These are phyloP conservation scores for Albatrellus sp. DNA, from an alignment of 1,284 basidiomycete species.

Conservation along the genomic window DNA sequence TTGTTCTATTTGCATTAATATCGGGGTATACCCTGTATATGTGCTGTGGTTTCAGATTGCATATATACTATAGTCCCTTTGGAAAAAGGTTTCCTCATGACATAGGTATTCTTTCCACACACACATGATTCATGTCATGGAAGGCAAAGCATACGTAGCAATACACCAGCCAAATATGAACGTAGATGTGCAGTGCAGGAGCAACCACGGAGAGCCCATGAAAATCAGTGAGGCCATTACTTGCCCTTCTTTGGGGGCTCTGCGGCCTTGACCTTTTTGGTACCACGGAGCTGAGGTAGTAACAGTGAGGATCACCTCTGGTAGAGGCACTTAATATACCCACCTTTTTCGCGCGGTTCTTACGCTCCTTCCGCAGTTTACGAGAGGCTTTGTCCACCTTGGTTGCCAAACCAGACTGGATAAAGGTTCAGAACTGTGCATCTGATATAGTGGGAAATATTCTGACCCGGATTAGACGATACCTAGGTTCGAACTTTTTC, in stretches of 20 bases:
- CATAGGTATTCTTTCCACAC: conserved; percentile 15
- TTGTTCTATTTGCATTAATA: conserved; percentile 5
- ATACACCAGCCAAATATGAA: conserved; percentile 24
- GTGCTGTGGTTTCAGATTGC: no score
- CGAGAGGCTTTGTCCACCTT: conserved; percentile 91
- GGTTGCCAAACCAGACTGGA: conserved; percentile 67
- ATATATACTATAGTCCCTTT: no score
- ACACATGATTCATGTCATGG: conserved; percentile 31
- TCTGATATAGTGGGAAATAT: conserved; percentile 2
- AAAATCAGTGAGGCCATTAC: conserved; percentile 29
- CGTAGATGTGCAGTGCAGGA: conserved; percentile 25
- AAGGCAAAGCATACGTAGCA: conserved; percentile 26
- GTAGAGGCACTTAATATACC: conserved; percentile 10
- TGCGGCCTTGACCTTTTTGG: conserved; percentile 86
- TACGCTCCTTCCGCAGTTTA: conserved; percentile 99
- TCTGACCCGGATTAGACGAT: conserved; percentile 90
- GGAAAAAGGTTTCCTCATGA: conserved; percentile 6
- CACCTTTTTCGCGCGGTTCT: conserved; percentile 98
- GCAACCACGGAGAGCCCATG: conserved; percentile 15
- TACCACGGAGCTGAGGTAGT: conserved; percentile 63
- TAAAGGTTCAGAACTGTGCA: neutral
- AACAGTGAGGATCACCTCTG: no score
- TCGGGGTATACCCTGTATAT: conserved; percentile 11
- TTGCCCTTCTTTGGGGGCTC: conserved; percentile 83
- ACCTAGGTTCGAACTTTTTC: conserved; percentile 94